Conservation (phyloP, 208 protist genomes). For the Leishmania gerbilli region DNA sequence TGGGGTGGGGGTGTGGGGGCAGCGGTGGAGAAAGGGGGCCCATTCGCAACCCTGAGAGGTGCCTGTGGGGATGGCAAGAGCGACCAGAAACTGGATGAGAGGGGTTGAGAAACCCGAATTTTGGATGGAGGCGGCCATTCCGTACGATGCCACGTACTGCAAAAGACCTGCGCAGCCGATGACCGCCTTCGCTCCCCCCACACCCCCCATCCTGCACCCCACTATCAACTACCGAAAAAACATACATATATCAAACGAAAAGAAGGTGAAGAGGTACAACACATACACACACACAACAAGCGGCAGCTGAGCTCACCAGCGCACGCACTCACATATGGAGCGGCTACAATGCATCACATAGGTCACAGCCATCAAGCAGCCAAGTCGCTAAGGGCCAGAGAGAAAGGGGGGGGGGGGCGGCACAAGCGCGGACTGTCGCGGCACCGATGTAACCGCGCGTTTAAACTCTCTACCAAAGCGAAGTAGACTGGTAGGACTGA, state of each 20-base stretch:
- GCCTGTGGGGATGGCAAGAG: background rate
- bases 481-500: slow-evolving; percentile 54
- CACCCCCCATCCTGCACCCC: background rate
- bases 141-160: background rate
- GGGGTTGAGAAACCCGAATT: background rate
- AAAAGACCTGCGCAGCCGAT: background rate
- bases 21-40: background rate
- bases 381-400: background rate
- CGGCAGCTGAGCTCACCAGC: background rate
- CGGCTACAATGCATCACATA: background rate
- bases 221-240: background rate
- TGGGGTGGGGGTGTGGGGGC: background rate
- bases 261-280: background rate
- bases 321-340: background rate
- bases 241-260: slow-evolving; percentile 9
- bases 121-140: background rate
- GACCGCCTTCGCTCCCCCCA: background rate
- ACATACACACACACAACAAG: background rate
- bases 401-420: background rate
- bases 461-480: slow-evolving; percentile 52
- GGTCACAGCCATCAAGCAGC: background rate
- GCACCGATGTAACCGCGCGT: background rate
- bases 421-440: background rate
- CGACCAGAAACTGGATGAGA: background rate
- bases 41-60: background rate